Evolutionary conservation across 108 stramenopile species (phyloP).

Genomic region (Conticribra weissflogii): DNA sequence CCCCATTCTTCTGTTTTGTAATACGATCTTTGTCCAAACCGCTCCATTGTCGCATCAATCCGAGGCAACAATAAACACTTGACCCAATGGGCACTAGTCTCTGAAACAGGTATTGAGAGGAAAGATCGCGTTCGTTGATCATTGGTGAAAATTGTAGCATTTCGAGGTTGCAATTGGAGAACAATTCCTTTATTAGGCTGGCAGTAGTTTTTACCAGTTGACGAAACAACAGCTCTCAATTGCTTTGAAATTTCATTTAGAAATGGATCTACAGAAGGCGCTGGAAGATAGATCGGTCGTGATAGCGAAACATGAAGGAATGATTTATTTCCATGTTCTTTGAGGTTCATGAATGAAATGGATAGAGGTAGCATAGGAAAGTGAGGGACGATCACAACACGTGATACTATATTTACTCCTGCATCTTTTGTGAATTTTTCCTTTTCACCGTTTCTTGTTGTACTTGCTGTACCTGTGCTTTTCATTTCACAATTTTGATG

Average conservation of each 20-base stretch:
- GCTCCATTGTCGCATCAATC: constrained; percentile 36
- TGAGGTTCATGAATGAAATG: too few species aligned
- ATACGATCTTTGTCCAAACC: constrained; percentile 34
- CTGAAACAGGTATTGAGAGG: constrained; percentile 32
- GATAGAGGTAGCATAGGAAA: too few species aligned
- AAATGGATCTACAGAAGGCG: constrained; percentile 43
- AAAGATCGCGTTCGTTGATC: constrained; percentile 36
- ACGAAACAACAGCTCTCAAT: constrained; percentile 9
- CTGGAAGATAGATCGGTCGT: constrained; percentile 38
- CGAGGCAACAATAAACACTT: constrained; percentile 32
- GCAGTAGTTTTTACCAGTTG: neutral
- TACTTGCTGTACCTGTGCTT: constrained; percentile 1
- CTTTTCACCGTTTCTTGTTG: too few species aligned
- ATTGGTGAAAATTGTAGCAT: constrained; percentile 35
- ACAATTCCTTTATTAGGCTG: constrained; percentile 9
- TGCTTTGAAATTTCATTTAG: constrained; percentile 22
- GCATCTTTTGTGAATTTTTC: too few species aligned
- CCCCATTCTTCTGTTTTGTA: constrained; percentile 15
- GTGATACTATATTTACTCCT: too few species aligned
- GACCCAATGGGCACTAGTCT: constrained; percentile 26
- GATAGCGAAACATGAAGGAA: constrained; percentile 31
- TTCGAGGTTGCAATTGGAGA: constrained; percentile 23
- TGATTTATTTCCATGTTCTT: too few species aligned
- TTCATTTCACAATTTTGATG: neutral
- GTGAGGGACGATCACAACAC: too few species aligned